Evolutionary conservation across 495 filamentous ascomycete genomes (phyloP).

Genomic region (Xylaria longipes): DNA sequence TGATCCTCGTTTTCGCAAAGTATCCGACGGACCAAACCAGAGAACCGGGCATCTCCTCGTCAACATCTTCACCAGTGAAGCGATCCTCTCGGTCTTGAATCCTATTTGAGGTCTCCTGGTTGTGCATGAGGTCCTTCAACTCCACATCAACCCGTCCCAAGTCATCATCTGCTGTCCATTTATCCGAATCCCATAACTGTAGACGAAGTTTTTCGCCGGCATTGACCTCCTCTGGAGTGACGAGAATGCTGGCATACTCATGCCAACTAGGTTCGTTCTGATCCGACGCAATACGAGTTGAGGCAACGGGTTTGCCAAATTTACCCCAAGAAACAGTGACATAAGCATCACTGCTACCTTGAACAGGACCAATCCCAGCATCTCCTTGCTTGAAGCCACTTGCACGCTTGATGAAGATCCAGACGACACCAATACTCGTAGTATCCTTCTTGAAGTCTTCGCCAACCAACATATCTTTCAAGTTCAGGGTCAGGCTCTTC

Average conservation of each 20-base stretch:
- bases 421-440: slow-evolving; percentile 64
- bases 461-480: slow-evolving; percentile 76
- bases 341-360: slow-evolving; percentile 71
- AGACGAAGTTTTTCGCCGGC: slow-evolving; percentile 71
- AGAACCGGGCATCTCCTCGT: slow-evolving; percentile 73
- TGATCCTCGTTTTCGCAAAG: slow-evolving; percentile 67
- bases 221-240: slow-evolving; percentile 72
- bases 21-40: slow-evolving; percentile 75
- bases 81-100: slow-evolving; percentile 65
- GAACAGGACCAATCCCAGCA: slow-evolving; percentile 57
- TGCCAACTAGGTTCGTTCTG: slow-evolving; percentile 72
- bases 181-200: slow-evolving; percentile 77
- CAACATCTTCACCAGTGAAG: slow-evolving; percentile 63
- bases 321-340: slow-evolving; percentile 77
- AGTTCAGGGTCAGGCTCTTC: slow-evolving; percentile 71
- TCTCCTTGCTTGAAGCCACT: slow-evolving; percentile 73
- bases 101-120: slow-evolving; percentile 56
- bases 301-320: slow-evolving; percentile 70
- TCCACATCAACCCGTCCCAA: slow-evolving; percentile 71
- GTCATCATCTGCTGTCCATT: slow-evolving; percentile 72
- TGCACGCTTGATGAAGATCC: slow-evolving; percentile 67
- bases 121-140: slow-evolving; percentile 68
- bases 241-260: slow-evolving; percentile 68
- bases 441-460: slow-evolving; percentile 81
- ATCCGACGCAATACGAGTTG: slow-evolving; percentile 66